Percentiles rank a stretch among this genome's conserved stretches.
Conservation (phyloP, 257 asterid species). For the Solanum virginianum region DNA sequence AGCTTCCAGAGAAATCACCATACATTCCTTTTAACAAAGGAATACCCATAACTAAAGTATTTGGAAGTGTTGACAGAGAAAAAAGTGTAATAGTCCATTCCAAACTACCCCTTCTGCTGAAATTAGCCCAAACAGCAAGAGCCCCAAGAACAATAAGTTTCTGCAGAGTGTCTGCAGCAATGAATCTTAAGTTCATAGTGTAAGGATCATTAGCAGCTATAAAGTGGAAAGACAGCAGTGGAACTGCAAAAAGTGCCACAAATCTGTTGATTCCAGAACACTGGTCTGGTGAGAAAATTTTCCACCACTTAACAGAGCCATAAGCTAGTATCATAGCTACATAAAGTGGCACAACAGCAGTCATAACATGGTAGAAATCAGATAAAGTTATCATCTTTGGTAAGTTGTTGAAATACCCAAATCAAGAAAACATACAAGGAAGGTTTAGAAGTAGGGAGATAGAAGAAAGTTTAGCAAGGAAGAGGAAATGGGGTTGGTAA, state of each 20-base stretch:
- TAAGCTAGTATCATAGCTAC: conserved; percentile 86
- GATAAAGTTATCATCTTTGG: conserved; percentile 39
- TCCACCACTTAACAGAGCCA: conserved; percentile 97
- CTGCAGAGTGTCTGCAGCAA: conserved; percentile 79
- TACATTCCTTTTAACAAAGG: conserved; percentile 85
- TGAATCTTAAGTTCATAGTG: conserved; percentile 67
- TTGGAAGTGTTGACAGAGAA: conserved; percentile 77
- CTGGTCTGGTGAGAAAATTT: conserved; percentile 79
- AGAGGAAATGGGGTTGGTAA: background rate
- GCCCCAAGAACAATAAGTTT: conserved; percentile 48
- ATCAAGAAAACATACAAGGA: conserved; percentile 9
- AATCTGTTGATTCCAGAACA: conserved; percentile 93
- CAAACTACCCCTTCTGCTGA: conserved; percentile 44
- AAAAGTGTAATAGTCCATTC: conserved; percentile 91
- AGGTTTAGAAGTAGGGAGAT: background rate
- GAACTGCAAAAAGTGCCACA: conserved; percentile 86
- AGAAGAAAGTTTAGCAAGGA: background rate
- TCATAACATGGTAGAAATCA: conserved; percentile 86
- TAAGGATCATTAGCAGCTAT: conserved; percentile 72
- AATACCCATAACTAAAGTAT: conserved; percentile 91
- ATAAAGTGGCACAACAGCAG: conserved; percentile 83
- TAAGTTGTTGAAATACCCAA: conserved; percentile 4
- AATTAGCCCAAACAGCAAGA: conserved; percentile 46
- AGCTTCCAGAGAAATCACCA: conserved; percentile 50
- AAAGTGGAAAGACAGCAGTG: conserved; percentile 80